A percentile compares a stretch with the other conserved stretches of the same genome.
These are phyloP conservation scores for Barnettozyma botsteinii DNA, from an alignment of 805 yeast species.

Conservation along the genomic window DNA sequence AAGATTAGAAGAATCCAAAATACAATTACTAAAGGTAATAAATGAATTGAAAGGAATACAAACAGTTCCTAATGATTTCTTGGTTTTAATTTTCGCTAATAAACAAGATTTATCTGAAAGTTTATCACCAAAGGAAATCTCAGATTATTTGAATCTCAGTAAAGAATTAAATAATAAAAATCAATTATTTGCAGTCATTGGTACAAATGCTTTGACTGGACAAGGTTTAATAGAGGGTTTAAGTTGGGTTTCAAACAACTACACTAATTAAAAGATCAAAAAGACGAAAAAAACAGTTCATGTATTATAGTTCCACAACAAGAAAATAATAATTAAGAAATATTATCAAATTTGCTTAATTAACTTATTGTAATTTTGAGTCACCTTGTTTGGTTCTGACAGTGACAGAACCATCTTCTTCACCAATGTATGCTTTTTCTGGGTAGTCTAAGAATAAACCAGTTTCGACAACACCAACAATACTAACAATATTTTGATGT, in stretches of 20 bases:
- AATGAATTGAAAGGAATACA: slow-evolving; percentile 57
- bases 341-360: not conserved
- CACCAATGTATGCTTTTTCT: slow-evolving; percentile 82
- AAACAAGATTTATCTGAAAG: slow-evolving; percentile 95
- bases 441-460: slow-evolving; percentile 78
- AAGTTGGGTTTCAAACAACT: slow-evolving; percentile 75
- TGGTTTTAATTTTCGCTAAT: slow-evolving; percentile 81
- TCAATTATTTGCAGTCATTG: slow-evolving; percentile 88
- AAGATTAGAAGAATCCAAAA: slow-evolving; percentile 71
- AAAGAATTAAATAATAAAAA: slow-evolving; percentile 45
- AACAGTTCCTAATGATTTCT: slow-evolving; percentile 55
- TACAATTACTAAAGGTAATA: slow-evolving; percentile 70
- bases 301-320: not conserved
- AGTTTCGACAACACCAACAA: slow-evolving; percentile 95
- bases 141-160: slow-evolving; percentile 62
- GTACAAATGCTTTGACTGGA: slow-evolving; percentile 85
- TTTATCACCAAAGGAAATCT: slow-evolving; percentile 77
- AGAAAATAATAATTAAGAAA: slow-evolving; percentile 1
- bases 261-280: slow-evolving; percentile 11
- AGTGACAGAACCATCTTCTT: slow-evolving; percentile 60
- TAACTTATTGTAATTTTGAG: slow-evolving; percentile 1
- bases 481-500: slow-evolving; percentile 58
- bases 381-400: slow-evolving; percentile 27
- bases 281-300: too few species aligned
- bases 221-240: slow-evolving; percentile 85